phyloP scores from a whole-genome alignment of 768 basidiomycete genomes.

The Termitomyces sp. region DNA sequence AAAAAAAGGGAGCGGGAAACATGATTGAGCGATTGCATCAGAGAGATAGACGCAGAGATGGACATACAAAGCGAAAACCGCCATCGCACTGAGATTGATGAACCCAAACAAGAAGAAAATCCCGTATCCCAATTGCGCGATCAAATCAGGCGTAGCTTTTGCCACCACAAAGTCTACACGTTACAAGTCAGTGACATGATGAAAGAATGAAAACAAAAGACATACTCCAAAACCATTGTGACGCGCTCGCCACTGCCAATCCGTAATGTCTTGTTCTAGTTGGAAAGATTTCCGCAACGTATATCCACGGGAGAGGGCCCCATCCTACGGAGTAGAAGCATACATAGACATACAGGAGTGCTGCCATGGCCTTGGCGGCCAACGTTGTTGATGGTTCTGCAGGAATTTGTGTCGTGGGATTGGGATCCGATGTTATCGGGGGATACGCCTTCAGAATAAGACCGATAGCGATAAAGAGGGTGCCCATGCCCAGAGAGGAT shows the following conservation, averaged over 20 bases:
- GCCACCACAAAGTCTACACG: constrained; percentile 64
- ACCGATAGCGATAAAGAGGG: constrained; percentile 78
- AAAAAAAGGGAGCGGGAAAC: not conserved
- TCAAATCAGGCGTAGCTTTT: constrained; percentile 66
- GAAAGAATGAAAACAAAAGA: constrained; percentile 20
- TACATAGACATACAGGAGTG: constrained; percentile 82
- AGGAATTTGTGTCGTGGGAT: constrained; percentile 21
- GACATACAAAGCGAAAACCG: constrained; percentile 59
- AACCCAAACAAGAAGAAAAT: constrained; percentile 76
- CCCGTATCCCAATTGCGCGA: constrained; percentile 64
- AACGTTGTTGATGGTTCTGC: constrained; percentile 48
- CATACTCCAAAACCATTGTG: constrained; percentile 82
- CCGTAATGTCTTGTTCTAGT: constrained; percentile 83
- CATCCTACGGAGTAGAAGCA: constrained; percentile 87
- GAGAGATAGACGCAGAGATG: not conserved
- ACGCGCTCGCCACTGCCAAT: constrained; percentile 67
- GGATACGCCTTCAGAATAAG: constrained; percentile 81
- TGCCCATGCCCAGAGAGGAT: constrained; percentile 78
- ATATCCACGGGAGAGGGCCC: constrained; percentile 62
- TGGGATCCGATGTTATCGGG: constrained; percentile 22
- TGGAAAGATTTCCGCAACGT: constrained; percentile 83
- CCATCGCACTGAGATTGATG: constrained; percentile 71
- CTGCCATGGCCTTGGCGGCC: constrained; percentile 78
- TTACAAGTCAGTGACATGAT: not conserved
- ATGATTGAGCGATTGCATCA: too few species aligned